phyloP scores from a whole-genome alignment of 2,329 filamentous ascomycete genomes.

The Cladosporium cucumerinum region DNA sequence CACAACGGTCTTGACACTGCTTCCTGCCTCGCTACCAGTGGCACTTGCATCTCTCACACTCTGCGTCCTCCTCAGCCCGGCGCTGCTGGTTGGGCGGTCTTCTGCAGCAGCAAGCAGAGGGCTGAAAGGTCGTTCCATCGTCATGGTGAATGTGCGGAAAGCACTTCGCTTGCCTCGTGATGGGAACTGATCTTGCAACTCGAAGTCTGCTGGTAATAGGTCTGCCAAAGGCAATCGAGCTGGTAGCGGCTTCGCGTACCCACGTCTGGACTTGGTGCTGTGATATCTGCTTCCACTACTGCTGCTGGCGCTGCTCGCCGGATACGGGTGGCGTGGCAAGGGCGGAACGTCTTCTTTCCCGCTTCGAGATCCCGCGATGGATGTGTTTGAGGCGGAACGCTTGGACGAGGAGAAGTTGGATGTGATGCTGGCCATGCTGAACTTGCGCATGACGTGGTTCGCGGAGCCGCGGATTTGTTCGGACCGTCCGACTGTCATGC shows the following conservation, averaged over 20 bases:
- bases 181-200: slow-evolving; percentile 31
- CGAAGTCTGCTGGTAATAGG: slow-evolving; percentile 48
- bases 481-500: slow-evolving; percentile 65
- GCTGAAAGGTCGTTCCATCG: slow-evolving; percentile 35
- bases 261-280: not conserved
- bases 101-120: slow-evolving; percentile 27
- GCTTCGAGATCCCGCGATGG: slow-evolving; percentile 29
- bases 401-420: slow-evolving; percentile 73
- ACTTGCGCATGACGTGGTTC: slow-evolving; percentile 80
- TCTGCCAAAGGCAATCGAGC: slow-evolving; percentile 13
- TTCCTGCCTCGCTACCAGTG: not conserved
- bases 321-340: not conserved
- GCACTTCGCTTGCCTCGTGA: slow-evolving; percentile 26
- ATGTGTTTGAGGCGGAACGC: slow-evolving; percentile 60
- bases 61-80: slow-evolving; percentile 29
- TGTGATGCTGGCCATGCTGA: slow-evolving; percentile 77
- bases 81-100: slow-evolving; percentile 17
- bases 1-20: slow-evolving; percentile 5
- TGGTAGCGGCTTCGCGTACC: not conserved
- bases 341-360: slow-evolving; percentile 31
- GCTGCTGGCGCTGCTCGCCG: not conserved
- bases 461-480: slow-evolving; percentile 76
- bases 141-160: slow-evolving; percentile 32
- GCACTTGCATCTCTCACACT: slow-evolving; percentile 26
- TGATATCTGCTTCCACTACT: not conserved